phyloP scores from a whole-genome alignment of 495 filamentous ascomycete species.

The Trypethelium eluteriae region DNA sequence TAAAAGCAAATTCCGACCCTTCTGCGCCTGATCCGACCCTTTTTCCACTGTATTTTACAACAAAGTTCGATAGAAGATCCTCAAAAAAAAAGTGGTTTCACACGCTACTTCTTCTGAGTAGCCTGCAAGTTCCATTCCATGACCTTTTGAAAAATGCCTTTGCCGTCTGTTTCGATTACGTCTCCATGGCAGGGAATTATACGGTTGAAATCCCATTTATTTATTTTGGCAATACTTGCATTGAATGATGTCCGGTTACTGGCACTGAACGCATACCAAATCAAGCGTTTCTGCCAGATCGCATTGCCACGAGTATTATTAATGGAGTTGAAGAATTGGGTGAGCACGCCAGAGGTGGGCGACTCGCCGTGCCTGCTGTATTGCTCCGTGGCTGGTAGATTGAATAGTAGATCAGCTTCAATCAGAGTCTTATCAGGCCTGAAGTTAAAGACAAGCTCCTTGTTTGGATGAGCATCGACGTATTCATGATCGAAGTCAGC shows the following conservation, averaged over 20 bases:
- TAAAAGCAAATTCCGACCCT: not conserved
- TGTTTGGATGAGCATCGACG: conserved; percentile 69
- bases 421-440: conserved; percentile 77
- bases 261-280: conserved; percentile 67
- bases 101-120: not conserved
- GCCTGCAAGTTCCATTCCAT: conserved; percentile 76
- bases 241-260: conserved; percentile 60
- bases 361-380: conserved; percentile 57
- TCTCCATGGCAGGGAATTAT: conserved; percentile 94
- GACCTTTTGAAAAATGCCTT: conserved; percentile 69
- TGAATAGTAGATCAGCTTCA: conserved; percentile 87
- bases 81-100: not conserved
- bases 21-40: no score
- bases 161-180: conserved; percentile 68
- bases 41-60: no score
- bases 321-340: conserved; percentile 53
- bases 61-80: not conserved
- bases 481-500: conserved; percentile 80
- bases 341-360: conserved; percentile 51
- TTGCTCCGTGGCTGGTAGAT: conserved; percentile 81
- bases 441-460: conserved; percentile 80
- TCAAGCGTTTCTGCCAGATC: conserved; percentile 67
- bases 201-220: conserved; percentile 75
- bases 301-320: conserved; percentile 56
- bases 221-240: conserved; percentile 59